phyloP scores from a whole-genome alignment of 495 filamentous ascomycete genomes.

The Pseudotulostoma volvatum region DNA sequence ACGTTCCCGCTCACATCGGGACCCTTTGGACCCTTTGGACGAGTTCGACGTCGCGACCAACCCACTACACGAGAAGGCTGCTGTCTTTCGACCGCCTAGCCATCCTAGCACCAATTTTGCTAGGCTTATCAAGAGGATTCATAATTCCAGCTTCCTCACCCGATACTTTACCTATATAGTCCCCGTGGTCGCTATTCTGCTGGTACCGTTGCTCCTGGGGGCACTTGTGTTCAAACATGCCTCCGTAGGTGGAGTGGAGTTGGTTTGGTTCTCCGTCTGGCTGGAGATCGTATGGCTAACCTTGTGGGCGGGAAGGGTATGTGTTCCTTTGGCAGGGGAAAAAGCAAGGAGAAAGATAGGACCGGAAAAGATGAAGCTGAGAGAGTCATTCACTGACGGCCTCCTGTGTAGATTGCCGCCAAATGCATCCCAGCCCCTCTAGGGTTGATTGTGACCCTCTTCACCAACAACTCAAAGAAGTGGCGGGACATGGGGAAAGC shows the following conservation, averaged over 20 bases:
- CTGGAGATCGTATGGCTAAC: slow-evolving; percentile 86
- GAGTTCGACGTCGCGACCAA: slow-evolving; percentile 69
- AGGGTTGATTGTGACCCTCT: slow-evolving; percentile 50
- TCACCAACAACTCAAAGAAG: slow-evolving; percentile 82
- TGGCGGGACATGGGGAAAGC: slow-evolving; percentile 82
- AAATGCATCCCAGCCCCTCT: slow-evolving; percentile 56
- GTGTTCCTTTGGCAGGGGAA: slow-evolving; percentile 5
- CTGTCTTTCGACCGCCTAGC: slow-evolving; percentile 50
- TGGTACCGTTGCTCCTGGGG: slow-evolving; percentile 72
- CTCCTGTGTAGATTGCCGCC: slow-evolving; percentile 40
- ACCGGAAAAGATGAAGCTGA: neutral
- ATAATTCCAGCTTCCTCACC: slow-evolving; percentile 58
- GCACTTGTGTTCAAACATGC: slow-evolving; percentile 45
- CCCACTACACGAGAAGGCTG: slow-evolving; percentile 53
- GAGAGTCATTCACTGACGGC: neutral
- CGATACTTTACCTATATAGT: slow-evolving; percentile 81
- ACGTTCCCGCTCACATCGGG: slow-evolving; percentile 30
- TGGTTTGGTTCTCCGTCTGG: slow-evolving; percentile 93
- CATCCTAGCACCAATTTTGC: slow-evolving; percentile 46
- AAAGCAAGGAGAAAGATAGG: neutral
- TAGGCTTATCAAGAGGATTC: slow-evolving; percentile 47
- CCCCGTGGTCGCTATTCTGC: slow-evolving; percentile 53
- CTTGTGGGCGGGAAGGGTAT: slow-evolving; percentile 63
- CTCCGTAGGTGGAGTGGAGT: slow-evolving; percentile 55
- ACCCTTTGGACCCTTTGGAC: slow-evolving; percentile 46